Evolutionary conservation across 345 rosid genomes (phyloP), one percentile per base, ranked within the genome.

Genomic region (Toxicodendron radicans): DNA sequence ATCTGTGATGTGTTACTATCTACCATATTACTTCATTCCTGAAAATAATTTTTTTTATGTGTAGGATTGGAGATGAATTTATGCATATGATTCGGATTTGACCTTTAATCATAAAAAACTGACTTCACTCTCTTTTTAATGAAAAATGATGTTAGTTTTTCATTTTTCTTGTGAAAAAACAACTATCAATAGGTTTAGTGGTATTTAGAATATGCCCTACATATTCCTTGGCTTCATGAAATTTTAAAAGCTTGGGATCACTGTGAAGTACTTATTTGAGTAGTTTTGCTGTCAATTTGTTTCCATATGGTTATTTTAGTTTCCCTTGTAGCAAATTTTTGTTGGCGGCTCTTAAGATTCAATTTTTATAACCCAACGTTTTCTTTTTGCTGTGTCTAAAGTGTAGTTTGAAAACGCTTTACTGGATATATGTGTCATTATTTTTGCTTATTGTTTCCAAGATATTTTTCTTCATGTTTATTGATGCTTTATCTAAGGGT

Each of bases 401-500:
- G 32, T 14, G 32, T 51, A 52, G 24, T 53, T 49, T 21, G 4
- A 49, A 53, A 11, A 0, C 16, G 9, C 12, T 35, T 49, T 38
- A 27, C 64, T 74, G 61, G 46, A 46, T 41, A 38, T 23, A 46
- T 74, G 49, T 41, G 5, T 8, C 17, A 21, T 56, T 46, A 38
- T 21, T 32, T 58, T 61, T 43, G 21, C 33, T 13, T 45, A 13
- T 61, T 49, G 46, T 7, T 48, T 72, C 49, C 38, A 57, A 61
- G 52, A 53, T 41, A 30, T 20, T 63, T 64, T 64, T 35, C 56
- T 79, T 51, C 7, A 20, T 5, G 53, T 68, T 51, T n/a, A 21
- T 64, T 68, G 38, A 38, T 75, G 54, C 58, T 76, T 51, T 45
- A 2, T 71, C 78, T 73, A 63, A 79, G 57, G 1, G 45, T 54